Base-by-base conservation (phyloP, 2,329 filamentous ascomycete genomes). In the Microdochium nivale region DNA sequence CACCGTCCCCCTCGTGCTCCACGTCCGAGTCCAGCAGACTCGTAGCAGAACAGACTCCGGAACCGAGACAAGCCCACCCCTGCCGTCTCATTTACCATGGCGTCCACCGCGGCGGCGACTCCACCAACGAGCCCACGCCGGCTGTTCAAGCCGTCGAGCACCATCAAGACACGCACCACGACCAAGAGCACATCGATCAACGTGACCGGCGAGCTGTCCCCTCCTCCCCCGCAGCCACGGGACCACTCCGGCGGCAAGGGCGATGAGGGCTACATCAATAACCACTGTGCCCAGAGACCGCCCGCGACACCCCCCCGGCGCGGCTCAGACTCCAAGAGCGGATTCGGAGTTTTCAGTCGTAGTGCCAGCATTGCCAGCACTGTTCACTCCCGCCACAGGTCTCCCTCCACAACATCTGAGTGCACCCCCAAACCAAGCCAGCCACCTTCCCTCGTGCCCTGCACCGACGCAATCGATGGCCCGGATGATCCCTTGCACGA, bases 81-180 rank as follows among this genome's bases (percentile, higher is more conserved):
- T 19, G 54, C 62, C 33, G 55, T 53, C 16, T 52, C 50, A 35
- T 44, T 57, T 48, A 52, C 44, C 47, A 62, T 66, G 60, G 60
- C 62, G 35, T 62, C 64, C 54, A 57, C 59, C 33, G 62, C 62
- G 53, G 57, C 59, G 32, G 40, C 60, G 43, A 49, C 55, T 44
- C 60, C 63, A 14, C 60, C 60, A 47, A 63, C 62, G 30, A 59
- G 63, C n/a, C 55, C 62, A 25, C 62, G 54, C 53, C 66, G 65
- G 54, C 54, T 67, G 16, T 67, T 67, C 54, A 66, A 66, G 54
- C 56, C 64, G 43, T 61, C 64, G 21, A 61, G 53, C 43, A 65
- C 62, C 47, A 66, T 59, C 32, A 65, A 60, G 53, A 63, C 62
- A 2, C 62, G 62, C 11, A 62, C 60, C 35, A 52, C 60, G n/a